Evolutionary conservation across 768 basidiomycete species (phyloP).

Genomic region (Auricularia sp.): DNA sequence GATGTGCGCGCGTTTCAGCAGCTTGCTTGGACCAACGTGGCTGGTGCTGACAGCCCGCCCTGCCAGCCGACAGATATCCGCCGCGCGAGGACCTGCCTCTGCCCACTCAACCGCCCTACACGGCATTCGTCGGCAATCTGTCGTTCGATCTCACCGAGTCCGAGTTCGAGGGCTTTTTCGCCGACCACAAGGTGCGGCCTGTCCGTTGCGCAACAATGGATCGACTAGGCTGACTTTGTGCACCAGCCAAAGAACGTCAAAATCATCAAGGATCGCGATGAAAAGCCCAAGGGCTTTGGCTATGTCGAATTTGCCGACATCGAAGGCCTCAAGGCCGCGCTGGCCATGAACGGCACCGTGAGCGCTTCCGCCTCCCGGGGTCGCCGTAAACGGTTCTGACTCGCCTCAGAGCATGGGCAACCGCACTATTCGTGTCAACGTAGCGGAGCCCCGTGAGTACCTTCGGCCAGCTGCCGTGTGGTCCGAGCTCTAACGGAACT

Average conservation of each 20-base stretch:
- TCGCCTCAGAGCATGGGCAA: constrained; percentile 54
- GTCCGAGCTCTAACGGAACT: constrained; percentile 9
- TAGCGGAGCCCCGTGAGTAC: constrained; percentile 88
- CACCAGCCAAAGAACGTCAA: constrained; percentile 71
- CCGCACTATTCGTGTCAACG: constrained; percentile 78
- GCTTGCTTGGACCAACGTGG: constrained; percentile 1
- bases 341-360: constrained; percentile 62
- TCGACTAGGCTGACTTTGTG: not conserved
- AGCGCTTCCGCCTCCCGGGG: constrained; percentile 19
- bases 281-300: constrained; percentile 95
- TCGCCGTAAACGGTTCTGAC: not conserved
- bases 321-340: constrained; percentile 76
- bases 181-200: constrained; percentile 42
- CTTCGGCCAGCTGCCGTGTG: not conserved
- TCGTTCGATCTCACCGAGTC: constrained; percentile 83
- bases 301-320: constrained; percentile 91
- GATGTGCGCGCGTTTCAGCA: constrained; percentile 37
- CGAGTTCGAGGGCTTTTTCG: constrained; percentile 78
- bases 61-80: constrained; percentile 47
- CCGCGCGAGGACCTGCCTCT: constrained; percentile 88
- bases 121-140: constrained; percentile 93
- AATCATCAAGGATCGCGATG: constrained; percentile 87
- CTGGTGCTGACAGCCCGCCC: constrained; percentile 12
- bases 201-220: not conserved
- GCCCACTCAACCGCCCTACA: constrained; percentile 90